Base-by-base conservation (phyloP, 768 basidiomycete genomes). In the Termitomyces sp. region DNA sequence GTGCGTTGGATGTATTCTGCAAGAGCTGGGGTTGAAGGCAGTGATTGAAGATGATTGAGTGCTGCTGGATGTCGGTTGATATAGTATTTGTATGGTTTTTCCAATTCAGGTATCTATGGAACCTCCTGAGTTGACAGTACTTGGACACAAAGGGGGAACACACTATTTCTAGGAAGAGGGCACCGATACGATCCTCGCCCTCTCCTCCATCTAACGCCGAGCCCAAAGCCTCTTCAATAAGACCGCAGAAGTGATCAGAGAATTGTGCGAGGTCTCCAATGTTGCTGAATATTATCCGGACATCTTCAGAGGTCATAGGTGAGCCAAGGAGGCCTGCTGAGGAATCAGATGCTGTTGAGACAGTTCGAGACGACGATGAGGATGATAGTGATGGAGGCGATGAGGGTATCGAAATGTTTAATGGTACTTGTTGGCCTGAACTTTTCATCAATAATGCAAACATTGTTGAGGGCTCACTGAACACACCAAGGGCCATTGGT, bases 61-160 rank as follows among this genome's bases (percentile, higher is more conserved):
- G 93, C 90, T 2, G 79, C 78, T 0, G 89, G 82, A 65, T 94
- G 92, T 49, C 84, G 83, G 3, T 88, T 89, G 66, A 94, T 92
- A 69, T 94, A 94, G 16, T 80, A 75, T 68, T 84, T 90, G 68
- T 92, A 94, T 16, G 84, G 82, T 11, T 78, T 77, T 65, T 90
- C 87, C 59, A 94, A 73, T 37, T 78, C 77, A 25, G 90, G 82
- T 44, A 87, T 83, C 90, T 92, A 55, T 46, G 53, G 6, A 42
- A 48, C 50, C 8, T 42, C 56, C 42, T 53, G 65, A 17, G 53
- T 57, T 27, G 53, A 45, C 51, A 40, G 17, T 58, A 38, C 52
- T 34, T 45, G 21, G 19, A 43, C 35, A 53, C 61, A 51, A 54
- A 53, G 57, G 46, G 56, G 34, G 29, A 34, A 61, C 57, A 37